A percentile compares a stretch with the other conserved stretches of the same genome.
These are phyloP conservation scores for Pseudopyrenochaeta lycopersici DNA, from an alignment of 2,329 filamentous ascomycete species.

Conservation along the genomic window DNA sequence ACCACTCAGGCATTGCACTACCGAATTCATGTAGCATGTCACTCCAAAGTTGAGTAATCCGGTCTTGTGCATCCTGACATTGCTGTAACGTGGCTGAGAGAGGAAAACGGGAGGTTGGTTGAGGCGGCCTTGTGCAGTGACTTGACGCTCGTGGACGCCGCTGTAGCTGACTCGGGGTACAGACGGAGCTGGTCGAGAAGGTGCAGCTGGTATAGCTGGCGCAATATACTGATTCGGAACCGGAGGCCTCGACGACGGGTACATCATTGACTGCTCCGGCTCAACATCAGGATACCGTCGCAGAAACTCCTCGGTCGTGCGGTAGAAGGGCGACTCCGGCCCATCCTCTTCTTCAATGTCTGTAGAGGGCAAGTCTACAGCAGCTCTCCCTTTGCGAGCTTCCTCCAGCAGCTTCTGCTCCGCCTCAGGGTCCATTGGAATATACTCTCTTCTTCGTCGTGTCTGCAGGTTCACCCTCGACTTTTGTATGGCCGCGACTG, in stretches of 20 bases:
- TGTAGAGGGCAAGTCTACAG: constrained; percentile 42
- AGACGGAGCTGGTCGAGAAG: constrained; percentile 67
- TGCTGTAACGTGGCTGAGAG: constrained; percentile 54
- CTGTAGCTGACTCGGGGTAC: constrained; percentile 76
- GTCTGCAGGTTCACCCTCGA: constrained; percentile 65
- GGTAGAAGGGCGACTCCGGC: constrained; percentile 57
- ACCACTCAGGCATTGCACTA: constrained; percentile 81
- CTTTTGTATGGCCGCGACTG: constrained; percentile 61
- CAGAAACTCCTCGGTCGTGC: constrained; percentile 83
- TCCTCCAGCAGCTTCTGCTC: constrained; percentile 82
- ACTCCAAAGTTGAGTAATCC: constrained; percentile 83
- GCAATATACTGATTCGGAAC: constrained; percentile 59
- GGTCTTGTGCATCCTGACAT: constrained; percentile 66
- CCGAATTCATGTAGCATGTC: constrained; percentile 94
- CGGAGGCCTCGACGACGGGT: constrained; percentile 48
- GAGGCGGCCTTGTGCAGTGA: constrained; percentile 41
- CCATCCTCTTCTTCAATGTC: constrained; percentile 45
- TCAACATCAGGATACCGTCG: constrained; percentile 78
- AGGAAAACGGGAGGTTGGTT: constrained; percentile 56
- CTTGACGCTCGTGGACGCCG: constrained; percentile 72
- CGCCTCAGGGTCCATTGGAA: constrained; percentile 81
- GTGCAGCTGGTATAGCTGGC: constrained; percentile 64
- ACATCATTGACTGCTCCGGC: constrained; percentile 65
- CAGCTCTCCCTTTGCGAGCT: constrained; percentile 72
- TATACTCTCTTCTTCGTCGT: constrained; percentile 66